Percentiles rank a stretch among this genome's conserved stretches.
phyloP scores from a whole-genome alignment of 2,329 filamentous ascomycete species.

The Dactylellina drechsleri region DNA sequence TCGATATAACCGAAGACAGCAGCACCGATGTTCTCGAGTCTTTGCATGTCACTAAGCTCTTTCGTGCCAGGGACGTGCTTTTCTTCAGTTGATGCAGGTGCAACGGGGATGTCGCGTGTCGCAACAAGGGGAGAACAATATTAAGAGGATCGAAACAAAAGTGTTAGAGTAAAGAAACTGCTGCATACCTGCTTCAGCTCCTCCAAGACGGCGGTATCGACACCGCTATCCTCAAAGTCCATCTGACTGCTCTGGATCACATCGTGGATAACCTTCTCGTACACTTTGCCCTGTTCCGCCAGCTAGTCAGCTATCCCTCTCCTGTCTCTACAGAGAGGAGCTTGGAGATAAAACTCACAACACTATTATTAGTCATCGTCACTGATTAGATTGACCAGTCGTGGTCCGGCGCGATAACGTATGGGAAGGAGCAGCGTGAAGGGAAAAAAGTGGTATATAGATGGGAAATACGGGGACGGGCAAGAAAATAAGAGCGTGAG shows the following conservation, averaged over 20 bases:
- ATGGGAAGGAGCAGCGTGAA: too few relatives aligned
- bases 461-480: too few relatives aligned
- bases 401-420: too few relatives aligned
- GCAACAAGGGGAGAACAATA: too few relatives aligned
- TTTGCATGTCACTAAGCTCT: too few relatives aligned
- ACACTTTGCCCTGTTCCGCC: constrained; percentile 74
- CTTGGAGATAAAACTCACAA: constrained; percentile 38
- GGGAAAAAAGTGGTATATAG: too few relatives aligned
- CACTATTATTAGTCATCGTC: constrained; percentile 35
- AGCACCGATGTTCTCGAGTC: not conserved
- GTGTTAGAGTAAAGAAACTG: constrained; percentile 13
- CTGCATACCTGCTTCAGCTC: constrained; percentile 84
- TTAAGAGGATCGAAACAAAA: not conserved
- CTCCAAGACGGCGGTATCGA: constrained; percentile 85
- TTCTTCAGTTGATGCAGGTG: too few relatives aligned
- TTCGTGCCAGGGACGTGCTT: too few relatives aligned
- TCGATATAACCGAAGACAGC: constrained; percentile 23
- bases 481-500: too few relatives aligned
- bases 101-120: too few relatives aligned
- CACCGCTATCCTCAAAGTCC: constrained; percentile 96
- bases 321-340: not conserved
- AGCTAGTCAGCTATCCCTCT: constrained; percentile 23
- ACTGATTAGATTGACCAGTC: not conserved
- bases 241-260: constrained; percentile 91
- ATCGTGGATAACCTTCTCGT: constrained; percentile 79